Evolutionary conservation across 805 yeast species (phyloP), one percentile per base, ranked within the genome.

Genomic region (Candida namnaoensis): DNA sequence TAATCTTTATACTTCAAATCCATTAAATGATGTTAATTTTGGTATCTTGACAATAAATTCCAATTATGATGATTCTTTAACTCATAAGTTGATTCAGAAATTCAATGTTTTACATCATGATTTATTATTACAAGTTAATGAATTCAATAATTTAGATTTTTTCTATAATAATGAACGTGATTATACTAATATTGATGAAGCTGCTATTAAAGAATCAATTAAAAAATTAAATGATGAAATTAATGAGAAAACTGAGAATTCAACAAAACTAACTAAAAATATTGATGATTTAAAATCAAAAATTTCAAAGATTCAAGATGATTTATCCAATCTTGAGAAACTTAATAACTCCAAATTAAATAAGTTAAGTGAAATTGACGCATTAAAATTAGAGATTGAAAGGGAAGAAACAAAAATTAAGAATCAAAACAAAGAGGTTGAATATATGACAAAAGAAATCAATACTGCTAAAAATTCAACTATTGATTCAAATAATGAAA

Each of bases 1-100:
- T 47, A 78, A 74, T 61, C 80, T 78, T 44, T 85, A 85, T 54
- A 70, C 83, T 7, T 70, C 82, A 25, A 84, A 84, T 51, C 90
- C 93, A 1, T 58, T 82, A 36, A 73, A 70, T 37, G 78, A 74
- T 47, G 71, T 71, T 42, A 68, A 65, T 57, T 68, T 71, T 13
- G 84, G 83, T 11, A 74, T 78, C 7, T 59, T 71, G 14, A 62
- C 70, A 26, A 65, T 68, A 28, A 60, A 60, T 25, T 49, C 56
- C 2, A 55, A 65, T 34, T 62, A 62, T 46, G 56, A 65, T 36
- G 69, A 65, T 15, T 60, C 76, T 7, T 61, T 81, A 39, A 82
- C 90, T 1, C 95, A 83, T 53, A 76, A 73, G 41, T 58, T 80
- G 43, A 69, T 82, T 30, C 73, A 76, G 53, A 72, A 76, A 42